Evolutionary conservation across 2,329 filamentous ascomycete species (phyloP), one percentile per base, ranked within the genome.

Genomic region (Zymoseptoria passerinii): DNA sequence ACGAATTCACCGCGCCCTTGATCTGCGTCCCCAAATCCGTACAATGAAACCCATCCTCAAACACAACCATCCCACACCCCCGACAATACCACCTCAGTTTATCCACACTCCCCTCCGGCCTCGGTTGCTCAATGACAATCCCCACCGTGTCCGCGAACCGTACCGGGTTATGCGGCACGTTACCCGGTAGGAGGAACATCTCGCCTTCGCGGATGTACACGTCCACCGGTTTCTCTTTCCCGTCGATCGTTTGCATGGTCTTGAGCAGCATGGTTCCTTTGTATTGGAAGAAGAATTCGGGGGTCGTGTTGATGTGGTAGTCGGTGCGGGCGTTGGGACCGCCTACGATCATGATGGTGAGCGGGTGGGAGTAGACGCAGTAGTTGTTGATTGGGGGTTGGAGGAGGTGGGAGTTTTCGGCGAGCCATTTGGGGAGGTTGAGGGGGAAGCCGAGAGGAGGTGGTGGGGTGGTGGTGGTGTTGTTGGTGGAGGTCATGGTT

Each of bases 201-300:
- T 94, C 91, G 63, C 92, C 92, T 76, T 97, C 90, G 69, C 86
- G 82, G 76, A 97, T 96, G 70, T 91, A 81, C 63, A 97, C 84
- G 75, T 97, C 92, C 65, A 85, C 82, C 76, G 95, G 95, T 52
- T 77, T 60, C 72, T 80, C 73, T 53, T 76, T 60, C 72, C 80
- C 73, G 58, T 80, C 74, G 69, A 78, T 59, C 5, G 74, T 75
- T 70, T 96, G 90, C 63, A 96, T 89, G 16, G 94, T 88, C 73
- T 95, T 95, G 66, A 99, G 87, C 58, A 94, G 80, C 92, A 97
- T 96, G 65, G 87, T 86, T 65, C 94, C 94, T 68, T 86, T 86
- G 82, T 96, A 85, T 76, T 97, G 92, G 81, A 94, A 97, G 84
- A 97, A 99, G 87, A 92, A 97, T 75, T 97, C 94, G 10, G 94